A percentile compares a stretch with the other conserved stretches of the same genome.
Conservation (phyloP, 768 basidiomycete species). For the Neoboletus brunneissimus region DNA sequence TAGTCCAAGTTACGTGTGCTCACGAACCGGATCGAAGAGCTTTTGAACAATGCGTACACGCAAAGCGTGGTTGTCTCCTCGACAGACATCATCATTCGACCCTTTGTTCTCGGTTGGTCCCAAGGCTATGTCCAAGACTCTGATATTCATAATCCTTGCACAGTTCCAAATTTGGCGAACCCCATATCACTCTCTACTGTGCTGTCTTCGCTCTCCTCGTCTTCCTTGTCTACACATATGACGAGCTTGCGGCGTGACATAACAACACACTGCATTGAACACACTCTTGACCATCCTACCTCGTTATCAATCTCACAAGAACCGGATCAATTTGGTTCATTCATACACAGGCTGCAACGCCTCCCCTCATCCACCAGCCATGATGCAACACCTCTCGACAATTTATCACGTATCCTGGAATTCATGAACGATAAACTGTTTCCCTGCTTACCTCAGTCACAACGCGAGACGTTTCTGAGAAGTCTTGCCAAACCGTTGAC, state of each 20-base stretch:
- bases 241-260: slow-evolving; percentile 65
- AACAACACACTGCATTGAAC: slow-evolving; percentile 55
- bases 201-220: slow-evolving; percentile 54
- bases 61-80: slow-evolving; percentile 54
- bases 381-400: slow-evolving; percentile 43
- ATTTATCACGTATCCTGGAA: slow-evolving; percentile 53
- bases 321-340: slow-evolving; percentile 29
- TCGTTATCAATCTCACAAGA: slow-evolving; percentile 39
- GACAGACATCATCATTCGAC: slow-evolving; percentile 47
- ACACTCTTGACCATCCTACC: slow-evolving; percentile 52
- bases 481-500: slow-evolving; percentile 61
- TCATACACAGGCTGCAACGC: slow-evolving; percentile 48
- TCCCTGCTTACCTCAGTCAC: slow-evolving; percentile 48
- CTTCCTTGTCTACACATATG: slow-evolving; percentile 55
- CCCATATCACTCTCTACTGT: slow-evolving; percentile 51
- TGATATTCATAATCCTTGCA: slow-evolving; percentile 2
- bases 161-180: slow-evolving; percentile 58
- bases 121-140: slow-evolving; percentile 27
- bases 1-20: slow-evolving; percentile 57
- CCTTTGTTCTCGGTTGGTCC: slow-evolving; percentile 47
- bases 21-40: slow-evolving; percentile 63
- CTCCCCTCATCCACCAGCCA: slow-evolving; percentile 42
- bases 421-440: slow-evolving; percentile 64
- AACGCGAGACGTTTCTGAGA: slow-evolving; percentile 46
- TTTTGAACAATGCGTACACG: slow-evolving; percentile 65